Conservation (phyloP, 2,329 filamentous ascomycete species). For the Rachicladosporium sp. region DNA sequence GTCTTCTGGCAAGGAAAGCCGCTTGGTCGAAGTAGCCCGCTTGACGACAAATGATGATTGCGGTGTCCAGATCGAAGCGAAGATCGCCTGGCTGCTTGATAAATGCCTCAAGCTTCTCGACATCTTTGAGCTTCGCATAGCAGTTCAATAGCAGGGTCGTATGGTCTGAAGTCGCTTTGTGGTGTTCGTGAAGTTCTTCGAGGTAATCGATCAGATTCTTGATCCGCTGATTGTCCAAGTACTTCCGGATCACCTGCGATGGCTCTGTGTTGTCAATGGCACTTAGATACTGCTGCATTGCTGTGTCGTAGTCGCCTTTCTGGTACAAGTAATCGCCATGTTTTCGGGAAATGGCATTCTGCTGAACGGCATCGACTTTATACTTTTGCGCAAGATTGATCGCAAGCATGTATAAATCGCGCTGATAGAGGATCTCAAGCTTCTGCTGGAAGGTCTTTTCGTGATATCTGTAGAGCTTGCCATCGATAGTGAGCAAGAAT, state of each 20-base stretch:
- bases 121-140: conserved; percentile 95
- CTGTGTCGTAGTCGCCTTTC: conserved; percentile 88
- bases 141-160: conserved; percentile 92
- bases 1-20: conserved; percentile 85
- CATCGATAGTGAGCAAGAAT: conserved; percentile 80
- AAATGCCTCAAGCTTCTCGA: conserved; percentile 88
- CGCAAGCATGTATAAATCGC: conserved; percentile 82
- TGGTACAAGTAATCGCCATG: conserved; percentile 93
- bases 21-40: conserved; percentile 95
- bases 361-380: conserved; percentile 65
- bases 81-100: conserved; percentile 91
- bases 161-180: conserved; percentile 86
- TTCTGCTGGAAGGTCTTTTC: conserved; percentile 86
- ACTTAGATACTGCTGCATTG: conserved; percentile 97
- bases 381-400: conserved; percentile 88
- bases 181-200: conserved; percentile 88
- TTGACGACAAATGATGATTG: conserved; percentile 93
- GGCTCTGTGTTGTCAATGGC: conserved; percentile 94
- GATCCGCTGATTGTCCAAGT: conserved; percentile 91
- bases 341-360: conserved; percentile 82
- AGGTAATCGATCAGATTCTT: conserved; percentile 95
- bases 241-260: conserved; percentile 93
- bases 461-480: conserved; percentile 81
- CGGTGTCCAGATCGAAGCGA: conserved; percentile 93
- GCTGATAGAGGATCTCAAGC: conserved; percentile 83